phyloP scores from a whole-genome alignment of 2,329 filamentous ascomycete species.

The Rhynchosporium graminicola region DNA sequence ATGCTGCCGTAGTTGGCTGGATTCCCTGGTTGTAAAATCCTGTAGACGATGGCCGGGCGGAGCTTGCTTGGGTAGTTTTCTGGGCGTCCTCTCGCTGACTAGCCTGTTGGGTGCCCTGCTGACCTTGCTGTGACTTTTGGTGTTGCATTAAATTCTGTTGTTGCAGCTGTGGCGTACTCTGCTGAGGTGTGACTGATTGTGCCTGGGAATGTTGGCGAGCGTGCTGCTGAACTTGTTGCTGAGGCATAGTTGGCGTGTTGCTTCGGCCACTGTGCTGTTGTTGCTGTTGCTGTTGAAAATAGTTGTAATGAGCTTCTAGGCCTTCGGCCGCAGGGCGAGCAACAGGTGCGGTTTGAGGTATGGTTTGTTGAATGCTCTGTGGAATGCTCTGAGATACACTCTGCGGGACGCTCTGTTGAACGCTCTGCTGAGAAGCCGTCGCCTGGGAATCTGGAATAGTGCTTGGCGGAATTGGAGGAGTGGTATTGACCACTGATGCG shows the following conservation, averaged over 20 bases:
- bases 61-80: slow-evolving; percentile 30
- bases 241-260: slow-evolving; percentile 19
- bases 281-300: slow-evolving; percentile 32
- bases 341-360: slow-evolving; percentile 24
- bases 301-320: slow-evolving; percentile 40
- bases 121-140: slow-evolving; percentile 24
- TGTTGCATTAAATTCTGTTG: slow-evolving; percentile 23
- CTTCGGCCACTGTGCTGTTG: slow-evolving; percentile 32
- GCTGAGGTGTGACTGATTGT: slow-evolving; percentile 14
- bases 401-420: slow-evolving; percentile 3
- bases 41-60: slow-evolving; percentile 33
- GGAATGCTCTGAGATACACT: slow-evolving; percentile 8
- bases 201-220: slow-evolving; percentile 17
- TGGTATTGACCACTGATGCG: slow-evolving; percentile 36
- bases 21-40: slow-evolving; percentile 36
- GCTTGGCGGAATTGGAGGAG: slow-evolving; percentile 35
- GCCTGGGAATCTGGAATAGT: slow-evolving; percentile 37
- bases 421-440: slow-evolving; percentile 31
- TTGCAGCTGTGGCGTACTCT: slow-evolving; percentile 19
- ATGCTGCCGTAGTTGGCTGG: slow-evolving; percentile 27
- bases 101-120: slow-evolving; percentile 34
- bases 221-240: slow-evolving; percentile 21
- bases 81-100: slow-evolving; percentile 33
- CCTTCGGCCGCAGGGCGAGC: slow-evolving; percentile 39
- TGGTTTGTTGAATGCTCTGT: slow-evolving; percentile 2